phyloP scores from a whole-genome alignment of 495 filamentous ascomycete species.

The Penicillium pulvis region DNA sequence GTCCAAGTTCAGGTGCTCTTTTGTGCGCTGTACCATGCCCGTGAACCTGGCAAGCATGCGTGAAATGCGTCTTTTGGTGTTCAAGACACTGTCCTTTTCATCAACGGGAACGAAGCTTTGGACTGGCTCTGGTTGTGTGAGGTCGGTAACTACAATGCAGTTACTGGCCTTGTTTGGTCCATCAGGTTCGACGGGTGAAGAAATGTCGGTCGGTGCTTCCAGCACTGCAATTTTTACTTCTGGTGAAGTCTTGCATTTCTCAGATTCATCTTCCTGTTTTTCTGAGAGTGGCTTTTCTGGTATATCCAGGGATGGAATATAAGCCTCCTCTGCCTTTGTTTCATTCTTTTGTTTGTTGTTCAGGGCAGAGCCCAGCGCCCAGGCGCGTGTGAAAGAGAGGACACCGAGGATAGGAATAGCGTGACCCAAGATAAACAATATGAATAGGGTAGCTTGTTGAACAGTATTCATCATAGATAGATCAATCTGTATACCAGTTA shows the following conservation, averaged over 20 bases:
- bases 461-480: slow-evolving; percentile 64
- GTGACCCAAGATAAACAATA: slow-evolving; percentile 71
- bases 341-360: slow-evolving; percentile 50
- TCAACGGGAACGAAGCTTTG: slow-evolving; percentile 23
- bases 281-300: not conserved
- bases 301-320: slow-evolving; percentile 1
- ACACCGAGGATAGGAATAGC: slow-evolving; percentile 45
- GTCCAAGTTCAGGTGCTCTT: not conserved
- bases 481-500: slow-evolving; percentile 44
- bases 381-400: slow-evolving; percentile 57
- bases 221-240: not conserved
- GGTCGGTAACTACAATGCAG: not conserved
- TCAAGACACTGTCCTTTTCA: slow-evolving; percentile 9
- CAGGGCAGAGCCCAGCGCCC: slow-evolving; percentile 66
- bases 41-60: slow-evolving; percentile 8
- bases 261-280: not conserved
- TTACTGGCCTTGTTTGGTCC: not conserved
- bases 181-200: not conserved
- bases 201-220: not conserved
- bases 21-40: slow-evolving; percentile 6
- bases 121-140: slow-evolving; percentile 11
- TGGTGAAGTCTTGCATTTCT: not conserved
- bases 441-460: slow-evolving; percentile 73
- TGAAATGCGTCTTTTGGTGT: slow-evolving; percentile 14
- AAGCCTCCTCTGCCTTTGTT: not conserved